Percentiles rank a stretch among this genome's conserved stretches.
Conservation (phyloP, 768 basidiomycete genomes). For the Neoboletus subvelutipes region DNA sequence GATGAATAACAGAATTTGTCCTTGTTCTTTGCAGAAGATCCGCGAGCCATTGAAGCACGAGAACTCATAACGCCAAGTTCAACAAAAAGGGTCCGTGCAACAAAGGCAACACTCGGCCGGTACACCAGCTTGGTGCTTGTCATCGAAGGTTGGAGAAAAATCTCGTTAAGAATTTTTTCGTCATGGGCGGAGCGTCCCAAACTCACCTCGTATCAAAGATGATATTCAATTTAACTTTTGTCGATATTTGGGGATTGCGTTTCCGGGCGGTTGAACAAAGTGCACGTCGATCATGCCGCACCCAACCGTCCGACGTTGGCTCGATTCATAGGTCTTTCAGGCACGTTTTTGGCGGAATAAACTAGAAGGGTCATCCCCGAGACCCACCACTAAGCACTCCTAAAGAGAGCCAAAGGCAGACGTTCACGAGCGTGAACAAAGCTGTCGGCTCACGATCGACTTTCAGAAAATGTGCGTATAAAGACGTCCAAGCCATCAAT, state of each 20-base stretch:
- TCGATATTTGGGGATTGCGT: not conserved
- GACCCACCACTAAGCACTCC: not conserved
- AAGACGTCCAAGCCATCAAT: not conserved
- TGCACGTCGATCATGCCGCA: not conserved
- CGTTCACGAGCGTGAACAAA: not conserved
- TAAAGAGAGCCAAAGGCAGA: not conserved
- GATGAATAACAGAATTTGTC: not conserved
- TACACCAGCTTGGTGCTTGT: no score
- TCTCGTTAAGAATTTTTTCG: not conserved
- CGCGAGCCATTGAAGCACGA: not conserved
- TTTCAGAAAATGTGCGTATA: not conserved
- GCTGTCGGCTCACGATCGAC: not conserved
- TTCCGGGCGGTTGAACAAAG: not conserved
- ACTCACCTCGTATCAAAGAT: not conserved
- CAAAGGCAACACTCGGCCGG: not conserved
- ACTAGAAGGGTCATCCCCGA: not conserved
- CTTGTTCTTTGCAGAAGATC: not conserved
- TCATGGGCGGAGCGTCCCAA: no score
- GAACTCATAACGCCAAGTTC: not conserved
- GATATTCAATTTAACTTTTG: not conserved
- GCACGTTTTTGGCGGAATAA: not conserved
- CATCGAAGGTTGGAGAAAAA: not conserved
- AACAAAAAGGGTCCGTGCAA: not conserved
- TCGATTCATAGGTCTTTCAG: not conserved
- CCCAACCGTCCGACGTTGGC: not conserved